Conservation (phyloP, 139 green algal genomes). For the Ulvella scutata region DNA sequence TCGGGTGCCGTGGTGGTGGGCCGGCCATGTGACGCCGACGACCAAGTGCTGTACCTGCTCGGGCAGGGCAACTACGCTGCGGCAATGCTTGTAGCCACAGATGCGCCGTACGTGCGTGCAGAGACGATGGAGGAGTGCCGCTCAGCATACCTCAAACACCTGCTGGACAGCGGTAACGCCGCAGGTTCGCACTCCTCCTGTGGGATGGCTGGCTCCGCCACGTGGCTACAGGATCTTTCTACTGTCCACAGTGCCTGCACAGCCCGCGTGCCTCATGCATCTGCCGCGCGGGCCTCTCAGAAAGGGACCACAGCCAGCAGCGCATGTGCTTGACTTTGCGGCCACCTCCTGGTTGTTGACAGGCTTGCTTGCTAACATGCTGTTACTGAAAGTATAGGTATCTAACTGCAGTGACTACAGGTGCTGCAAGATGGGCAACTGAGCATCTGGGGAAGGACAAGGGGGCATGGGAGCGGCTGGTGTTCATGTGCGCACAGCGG, state of each 20-base stretch:
- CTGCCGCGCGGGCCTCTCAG: too few species aligned
- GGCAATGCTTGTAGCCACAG: constrained; percentile 49
- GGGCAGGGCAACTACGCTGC: constrained; percentile 35
- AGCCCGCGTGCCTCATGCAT: too few species aligned
- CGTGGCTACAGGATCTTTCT: too few species aligned
- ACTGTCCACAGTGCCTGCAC: too few species aligned
- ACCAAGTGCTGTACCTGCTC: constrained; percentile 69
- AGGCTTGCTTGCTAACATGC: too few species aligned
- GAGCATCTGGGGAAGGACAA: constrained; percentile 11
- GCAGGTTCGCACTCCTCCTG: not conserved
- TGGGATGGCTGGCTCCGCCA: too few species aligned
- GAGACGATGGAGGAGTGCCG: constrained; percentile 19
- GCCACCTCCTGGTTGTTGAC: too few species aligned
- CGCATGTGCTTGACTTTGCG: too few species aligned
- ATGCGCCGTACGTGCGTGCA: constrained; percentile 16
- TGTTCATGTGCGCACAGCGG: constrained; percentile 49
- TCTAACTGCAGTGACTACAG: not conserved
- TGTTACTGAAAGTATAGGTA: too few species aligned
- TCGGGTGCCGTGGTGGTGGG: constrained; percentile 40
- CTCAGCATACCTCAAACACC: constrained; percentile 20
- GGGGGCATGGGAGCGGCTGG: constrained; percentile 53
- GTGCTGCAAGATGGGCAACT: not conserved
- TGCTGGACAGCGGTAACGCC: constrained; percentile 9
- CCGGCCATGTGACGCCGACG: constrained; percentile 45
- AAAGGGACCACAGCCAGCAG: too few species aligned